phyloP scores from a whole-genome alignment of 352 stramenopile genomes.

The Pseudoperonospora humuli region DNA sequence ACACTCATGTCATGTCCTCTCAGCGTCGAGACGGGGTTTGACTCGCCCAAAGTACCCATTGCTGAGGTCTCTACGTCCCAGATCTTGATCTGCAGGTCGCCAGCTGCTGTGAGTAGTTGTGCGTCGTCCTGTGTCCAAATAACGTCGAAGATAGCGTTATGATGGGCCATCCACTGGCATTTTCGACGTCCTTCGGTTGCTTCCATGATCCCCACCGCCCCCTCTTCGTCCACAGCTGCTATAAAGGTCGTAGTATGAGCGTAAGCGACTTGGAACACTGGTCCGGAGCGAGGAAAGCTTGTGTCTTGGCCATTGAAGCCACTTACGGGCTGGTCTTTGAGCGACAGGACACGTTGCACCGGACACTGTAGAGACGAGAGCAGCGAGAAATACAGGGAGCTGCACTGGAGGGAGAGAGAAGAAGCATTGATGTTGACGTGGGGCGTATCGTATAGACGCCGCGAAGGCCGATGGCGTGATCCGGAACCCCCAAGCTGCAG shows the following conservation, averaged over 20 bases:
- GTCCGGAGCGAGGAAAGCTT: constrained; percentile 11
- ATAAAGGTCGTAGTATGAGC: constrained; percentile 25
- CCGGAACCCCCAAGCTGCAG: constrained; percentile 31
- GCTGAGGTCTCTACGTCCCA: constrained; percentile 46
- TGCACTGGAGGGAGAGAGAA: constrained; percentile 13
- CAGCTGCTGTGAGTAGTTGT: constrained; percentile 48
- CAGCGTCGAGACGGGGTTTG: constrained; percentile 23
- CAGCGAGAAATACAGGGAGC: constrained; percentile 16
- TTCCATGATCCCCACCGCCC: constrained; percentile 37
- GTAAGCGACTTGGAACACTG: constrained; percentile 52
- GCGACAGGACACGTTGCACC: constrained; percentile 11
- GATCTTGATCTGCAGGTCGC: constrained; percentile 39
- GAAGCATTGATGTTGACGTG: constrained; percentile 7
- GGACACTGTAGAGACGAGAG: constrained; percentile 32
- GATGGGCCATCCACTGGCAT: constrained; percentile 43
- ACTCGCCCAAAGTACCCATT: background rate
- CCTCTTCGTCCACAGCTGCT: constrained; percentile 51
- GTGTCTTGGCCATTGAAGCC: constrained; percentile 8
- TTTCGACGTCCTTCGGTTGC: constrained; percentile 9
- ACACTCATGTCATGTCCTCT: constrained; percentile 62
- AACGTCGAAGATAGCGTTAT: constrained; percentile 68
- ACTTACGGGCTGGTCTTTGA: constrained; percentile 6
- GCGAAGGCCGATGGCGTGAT: constrained; percentile 14
- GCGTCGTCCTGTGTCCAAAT: constrained; percentile 46
- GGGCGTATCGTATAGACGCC: constrained; percentile 3